Conservation (phyloP, 2,329 filamentous ascomycete species). For the Clonostachys rhizophaga region DNA sequence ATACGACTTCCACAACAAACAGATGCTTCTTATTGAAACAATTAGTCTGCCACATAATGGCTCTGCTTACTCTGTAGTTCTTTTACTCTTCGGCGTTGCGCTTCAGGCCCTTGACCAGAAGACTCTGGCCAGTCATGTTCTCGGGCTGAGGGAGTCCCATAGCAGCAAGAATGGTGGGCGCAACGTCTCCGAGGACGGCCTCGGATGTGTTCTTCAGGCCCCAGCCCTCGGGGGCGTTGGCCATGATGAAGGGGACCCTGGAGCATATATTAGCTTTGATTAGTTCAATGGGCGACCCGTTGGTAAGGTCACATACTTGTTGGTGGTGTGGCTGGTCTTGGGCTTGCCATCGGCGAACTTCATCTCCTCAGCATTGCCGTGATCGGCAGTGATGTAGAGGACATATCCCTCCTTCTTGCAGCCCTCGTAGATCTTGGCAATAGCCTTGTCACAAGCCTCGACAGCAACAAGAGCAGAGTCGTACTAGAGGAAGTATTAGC, state of each 20-base stretch:
- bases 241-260: constrained; percentile 89
- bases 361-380: constrained; percentile 99
- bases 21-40: too few relatives aligned
- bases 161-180: constrained; percentile 83
- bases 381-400: constrained; percentile 93
- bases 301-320: constrained; percentile 48
- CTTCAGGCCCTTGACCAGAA: constrained; percentile 69
- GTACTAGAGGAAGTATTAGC: constrained; percentile 39
- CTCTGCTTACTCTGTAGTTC: too few relatives aligned
- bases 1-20: too few relatives aligned
- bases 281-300: not conserved
- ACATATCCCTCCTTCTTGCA: constrained; percentile 93
- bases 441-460: constrained; percentile 86
- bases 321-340: constrained; percentile 96
- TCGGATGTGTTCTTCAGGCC: constrained; percentile 69
- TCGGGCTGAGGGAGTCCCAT: constrained; percentile 90
- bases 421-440: constrained; percentile 85
- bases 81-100: constrained; percentile 15
- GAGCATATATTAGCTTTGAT: not conserved
- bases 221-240: constrained; percentile 89
- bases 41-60: too few relatives aligned
- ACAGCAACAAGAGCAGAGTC: constrained; percentile 85
- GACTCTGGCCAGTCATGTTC: constrained; percentile 85
- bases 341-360: constrained; percentile 92
- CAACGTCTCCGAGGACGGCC: constrained; percentile 94